Evolutionary conservation across 2,329 filamentous ascomycete species (phyloP), one percentile per base, ranked within the genome.

Genomic region (Cladosporium sp.): DNA sequence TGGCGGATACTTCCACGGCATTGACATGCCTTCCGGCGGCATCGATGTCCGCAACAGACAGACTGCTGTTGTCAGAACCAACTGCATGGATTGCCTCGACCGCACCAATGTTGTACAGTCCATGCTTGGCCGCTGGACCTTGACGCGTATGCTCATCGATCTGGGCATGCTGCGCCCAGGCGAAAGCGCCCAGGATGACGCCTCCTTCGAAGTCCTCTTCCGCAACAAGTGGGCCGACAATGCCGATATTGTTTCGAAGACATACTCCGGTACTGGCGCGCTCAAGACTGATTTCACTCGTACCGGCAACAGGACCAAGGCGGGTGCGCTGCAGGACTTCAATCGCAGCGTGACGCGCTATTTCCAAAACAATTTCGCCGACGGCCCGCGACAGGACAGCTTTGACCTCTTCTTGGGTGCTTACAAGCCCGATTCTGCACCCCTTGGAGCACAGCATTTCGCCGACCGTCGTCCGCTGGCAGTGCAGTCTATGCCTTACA

Each of bases 1-100:
- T 38, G 90, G 95, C 61, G 84, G 87, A 60, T 98, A 98, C 73
- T 98, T 97, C 79, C 86, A 90, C 57, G 92, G 89, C 35, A 83
- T 92, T 28, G 89, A 96, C 68, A 87, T 86, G 75, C 88, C 90
- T 2, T 33, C 50, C 10, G 87, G 86, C 31, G 82, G 81, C 14
- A 78, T 96, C 10, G 92, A 97, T 62, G 82, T 89, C 33, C 84
- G 90, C 58, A 85, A 82, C 56, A 79, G 82, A 58, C 93, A 98
- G 76, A 89, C 84, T 1, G 90, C 88, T 56, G 91, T 97, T 13
- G 91, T 98, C 58, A 85, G 93, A 50, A 96, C 93, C 37, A 98
- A 98, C 70, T 98, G 93, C 74, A 98, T 98, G 93, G 93, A 98
- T 72, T 98, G 95, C 61, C 81, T 98, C 11, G 93, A 98, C 71